Percentiles rank a stretch among this genome's conserved stretches.
phyloP scores from a whole-genome alignment of 768 basidiomycete species.

The Tremella fuciformis region DNA sequence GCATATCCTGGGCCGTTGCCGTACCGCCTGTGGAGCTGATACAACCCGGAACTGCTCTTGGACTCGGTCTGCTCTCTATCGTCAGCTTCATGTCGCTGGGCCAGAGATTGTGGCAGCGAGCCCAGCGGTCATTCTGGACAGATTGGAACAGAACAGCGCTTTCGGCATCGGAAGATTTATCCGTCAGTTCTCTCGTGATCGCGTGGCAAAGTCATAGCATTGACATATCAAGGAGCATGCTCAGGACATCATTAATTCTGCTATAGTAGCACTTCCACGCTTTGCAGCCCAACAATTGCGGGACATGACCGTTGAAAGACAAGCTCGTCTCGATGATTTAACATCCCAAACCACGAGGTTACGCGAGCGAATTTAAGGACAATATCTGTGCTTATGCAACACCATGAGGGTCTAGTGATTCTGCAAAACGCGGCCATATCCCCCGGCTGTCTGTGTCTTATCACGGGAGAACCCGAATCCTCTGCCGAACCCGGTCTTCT shows the following conservation, averaged over 20 bases:
- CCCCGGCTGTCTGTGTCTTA: background rate
- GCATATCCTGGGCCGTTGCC: conserved; percentile 31
- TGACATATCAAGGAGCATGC: conserved; percentile 19
- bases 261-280: conserved; percentile 18
- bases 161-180: conserved; percentile 42
- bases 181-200: conserved; percentile 24
- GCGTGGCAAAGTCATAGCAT: background rate
- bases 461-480: conserved; percentile 68
- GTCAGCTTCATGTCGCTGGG: conserved; percentile 34
- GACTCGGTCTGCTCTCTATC: conserved; percentile 30
- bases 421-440: conserved; percentile 39
- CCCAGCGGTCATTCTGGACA: conserved; percentile 44
- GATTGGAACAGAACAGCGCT: conserved; percentile 42
- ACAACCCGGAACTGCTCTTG: conserved; percentile 27
- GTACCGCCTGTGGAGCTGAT: conserved; percentile 34
- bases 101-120: conserved; percentile 37
- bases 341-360: background rate
- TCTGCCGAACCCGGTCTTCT: conserved; percentile 80
- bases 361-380: background rate
- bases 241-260: conserved; percentile 17
- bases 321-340: background rate
- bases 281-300: background rate
- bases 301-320: background rate
- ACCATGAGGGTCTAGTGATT: conserved; percentile 15
- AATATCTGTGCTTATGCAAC: background rate